These are phyloP conservation scores for Wallemia ichthyophaga DNA, from an alignment of 1,284 basidiomycete genomes.

Conservation along the genomic window DNA sequence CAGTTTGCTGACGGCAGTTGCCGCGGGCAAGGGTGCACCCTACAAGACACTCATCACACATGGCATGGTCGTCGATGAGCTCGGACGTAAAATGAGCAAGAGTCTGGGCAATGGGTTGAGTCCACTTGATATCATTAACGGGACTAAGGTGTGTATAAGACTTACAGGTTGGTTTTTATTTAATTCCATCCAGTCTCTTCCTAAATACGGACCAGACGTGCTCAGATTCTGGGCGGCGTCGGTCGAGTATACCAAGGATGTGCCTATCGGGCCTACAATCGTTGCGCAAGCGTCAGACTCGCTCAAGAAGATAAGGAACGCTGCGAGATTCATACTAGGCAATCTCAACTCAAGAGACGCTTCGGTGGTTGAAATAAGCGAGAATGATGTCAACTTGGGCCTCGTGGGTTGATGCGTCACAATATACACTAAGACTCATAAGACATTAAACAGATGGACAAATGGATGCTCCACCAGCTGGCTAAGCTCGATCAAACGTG, in stretches of 20 bases:
- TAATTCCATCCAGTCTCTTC: slow-evolving; percentile 9
- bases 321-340: slow-evolving; percentile 63
- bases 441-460: slow-evolving; percentile 34
- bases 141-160: slow-evolving; percentile 31
- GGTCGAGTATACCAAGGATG: slow-evolving; percentile 67
- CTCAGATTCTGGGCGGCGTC: slow-evolving; percentile 76
- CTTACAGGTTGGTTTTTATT: neutral
- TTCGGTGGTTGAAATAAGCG: too few relatives aligned
- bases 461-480: slow-evolving; percentile 60
- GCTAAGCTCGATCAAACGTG: slow-evolving; percentile 36
- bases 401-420: too few relatives aligned
- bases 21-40: slow-evolving; percentile 21
- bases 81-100: slow-evolving; percentile 96
- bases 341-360: slow-evolving; percentile 29
- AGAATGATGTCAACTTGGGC: too few relatives aligned
- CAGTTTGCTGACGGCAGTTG: slow-evolving; percentile 55
- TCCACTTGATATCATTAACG: slow-evolving; percentile 49
- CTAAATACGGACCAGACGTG: slow-evolving; percentile 58
- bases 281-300: slow-evolving; percentile 48
- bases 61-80: slow-evolving; percentile 79
- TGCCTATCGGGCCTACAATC: slow-evolving; percentile 49
- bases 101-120: slow-evolving; percentile 72
- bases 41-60: slow-evolving; percentile 71
- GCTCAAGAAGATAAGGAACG: slow-evolving; percentile 60
- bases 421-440: too few relatives aligned